Conservation (phyloP, 345 rosid genomes). For the Passiflora organensis region DNA sequence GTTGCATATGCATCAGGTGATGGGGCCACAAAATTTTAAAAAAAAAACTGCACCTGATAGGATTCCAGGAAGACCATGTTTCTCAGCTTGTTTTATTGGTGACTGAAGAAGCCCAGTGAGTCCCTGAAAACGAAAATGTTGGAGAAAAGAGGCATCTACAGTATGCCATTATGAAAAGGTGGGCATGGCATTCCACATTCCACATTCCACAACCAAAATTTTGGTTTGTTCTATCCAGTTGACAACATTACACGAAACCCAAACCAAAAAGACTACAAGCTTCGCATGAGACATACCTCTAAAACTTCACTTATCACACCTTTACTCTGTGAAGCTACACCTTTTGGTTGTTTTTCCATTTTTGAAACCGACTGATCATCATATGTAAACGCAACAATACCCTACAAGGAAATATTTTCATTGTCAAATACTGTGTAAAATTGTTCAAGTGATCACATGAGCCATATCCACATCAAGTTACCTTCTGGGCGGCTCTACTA, state of each 20-base stretch:
- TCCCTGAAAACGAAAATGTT: conserved; percentile 71
- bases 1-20: background rate
- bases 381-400: conserved; percentile 90
- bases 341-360: conserved; percentile 66
- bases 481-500: conserved; percentile 98
- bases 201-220: no score
- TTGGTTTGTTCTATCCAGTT: no score
- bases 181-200: no score
- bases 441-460: background rate
- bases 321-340: conserved; percentile 70
- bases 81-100: conserved; percentile 87
- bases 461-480: conserved; percentile 12
- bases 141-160: no score
- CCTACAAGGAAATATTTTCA: conserved; percentile 41
- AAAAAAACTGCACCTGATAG: conserved; percentile 59
- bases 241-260: no score
- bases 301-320: conserved; percentile 91
- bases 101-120: conserved; percentile 92
- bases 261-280: no score
- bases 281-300: conserved; percentile 47
- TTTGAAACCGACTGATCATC: conserved; percentile 82
- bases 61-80: conserved; percentile 91
- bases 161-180: no score
- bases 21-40: background rate
- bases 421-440: background rate